Base-by-base conservation (phyloP, 225 moss, liverwort and hornwort species). In the Asterella californica region DNA sequence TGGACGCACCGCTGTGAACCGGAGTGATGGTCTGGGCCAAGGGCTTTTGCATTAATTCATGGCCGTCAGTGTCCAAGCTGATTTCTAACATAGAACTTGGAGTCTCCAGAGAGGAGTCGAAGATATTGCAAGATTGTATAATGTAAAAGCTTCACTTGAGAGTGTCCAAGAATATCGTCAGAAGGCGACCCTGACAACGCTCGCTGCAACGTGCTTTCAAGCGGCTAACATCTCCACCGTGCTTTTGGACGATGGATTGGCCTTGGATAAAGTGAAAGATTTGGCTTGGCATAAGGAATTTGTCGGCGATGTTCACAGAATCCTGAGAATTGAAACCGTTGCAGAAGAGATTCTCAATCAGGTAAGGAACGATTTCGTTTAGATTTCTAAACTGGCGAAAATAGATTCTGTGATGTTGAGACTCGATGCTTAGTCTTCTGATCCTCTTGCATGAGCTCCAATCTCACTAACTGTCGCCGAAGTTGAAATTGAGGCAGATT, bases 271-370 rank as follows among this genome's bases (percentile, higher is more conserved):
- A 60, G 92, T 91, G 90, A 84, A 91, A 67, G 89, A 90, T 5
- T 71, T 92, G 76, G 84, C 85, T 0, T 96, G 96, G 96, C 96
- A 96, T 71, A 90, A 83, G 38, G 80, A 85, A 68, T 77, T 87
- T 52, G 83, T 92, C 61, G 85, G 80, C 0, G 82, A 89, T 57
- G 94, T 94, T 59, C 89, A 96, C 78, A 82, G 96, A 70, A 88
- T 96, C 42, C 30, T 94, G 82, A 89, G 96, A 15, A 96, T 96
- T 69, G 96, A 96, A 81, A 85, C 88, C 46, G 88, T 96, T 66
- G 96, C 96, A 0, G 94, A 96, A 83, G 91, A 90, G 1, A 87
- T 96, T 71, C 88, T 96, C 1, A 92, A 91, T 45, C 83, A 86
- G 84, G 92, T 92, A 86, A 72, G 86, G 80, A 78, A 82, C 53